These are phyloP conservation scores for Fusarium euwallaceae DNA, from an alignment of 2,329 filamentous ascomycete genomes.

Conservation along the genomic window DNA sequence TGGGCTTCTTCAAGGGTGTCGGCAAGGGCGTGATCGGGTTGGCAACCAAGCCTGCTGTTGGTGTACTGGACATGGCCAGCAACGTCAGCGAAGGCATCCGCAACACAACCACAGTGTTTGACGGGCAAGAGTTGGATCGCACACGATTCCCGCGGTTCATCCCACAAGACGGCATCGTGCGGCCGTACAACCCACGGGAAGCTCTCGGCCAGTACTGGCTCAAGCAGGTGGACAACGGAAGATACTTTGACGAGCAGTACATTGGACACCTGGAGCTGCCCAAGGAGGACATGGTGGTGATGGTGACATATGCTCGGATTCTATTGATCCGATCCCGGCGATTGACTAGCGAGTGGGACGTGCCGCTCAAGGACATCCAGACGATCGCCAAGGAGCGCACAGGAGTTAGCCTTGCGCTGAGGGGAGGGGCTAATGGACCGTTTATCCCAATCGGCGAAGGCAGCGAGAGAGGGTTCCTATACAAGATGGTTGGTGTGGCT, in stretches of 20 bases:
- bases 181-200: constrained; percentile 94
- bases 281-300: constrained; percentile 87
- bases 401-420: constrained; percentile 87
- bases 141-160: constrained; percentile 95
- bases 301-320: constrained; percentile 90
- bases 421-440: constrained; percentile 92
- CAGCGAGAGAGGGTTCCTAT: constrained; percentile 73
- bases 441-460: constrained; percentile 96
- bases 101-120: constrained; percentile 98
- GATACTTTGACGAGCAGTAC: constrained; percentile 97
- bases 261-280: constrained; percentile 96
- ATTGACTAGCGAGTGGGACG: constrained; percentile 93
- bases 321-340: constrained; percentile 90
- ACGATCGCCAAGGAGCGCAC: constrained; percentile 98
- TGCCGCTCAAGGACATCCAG: constrained; percentile 94
- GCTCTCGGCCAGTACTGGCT: constrained; percentile 98
- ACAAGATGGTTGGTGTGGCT: constrained; percentile 74
- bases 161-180: constrained; percentile 90
- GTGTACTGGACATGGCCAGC: constrained; percentile 95
- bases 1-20: constrained; percentile 97
- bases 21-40: constrained; percentile 94
- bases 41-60: constrained; percentile 97
- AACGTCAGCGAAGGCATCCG: constrained; percentile 98
- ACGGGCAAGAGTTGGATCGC: constrained; percentile 92
- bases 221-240: constrained; percentile 97